These are phyloP conservation scores for Diplocarpon mali DNA, from an alignment of 2,329 filamentous ascomycete genomes.

Conservation along the genomic window DNA sequence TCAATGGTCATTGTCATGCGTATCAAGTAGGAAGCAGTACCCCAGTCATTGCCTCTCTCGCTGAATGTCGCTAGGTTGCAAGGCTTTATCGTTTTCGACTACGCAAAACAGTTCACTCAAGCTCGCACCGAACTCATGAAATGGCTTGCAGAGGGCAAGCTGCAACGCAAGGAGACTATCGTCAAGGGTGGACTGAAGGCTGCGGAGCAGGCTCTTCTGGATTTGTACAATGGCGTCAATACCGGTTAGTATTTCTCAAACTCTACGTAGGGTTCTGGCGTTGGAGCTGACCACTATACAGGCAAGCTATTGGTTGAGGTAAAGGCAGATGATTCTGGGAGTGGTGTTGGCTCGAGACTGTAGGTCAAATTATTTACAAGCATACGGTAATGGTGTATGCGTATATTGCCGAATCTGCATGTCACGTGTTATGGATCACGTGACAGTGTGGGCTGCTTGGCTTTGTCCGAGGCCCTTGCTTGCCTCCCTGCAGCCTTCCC, in stretches of 20 bases:
- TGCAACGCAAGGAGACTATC: slow-evolving; percentile 62
- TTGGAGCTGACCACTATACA: slow-evolving; percentile 1
- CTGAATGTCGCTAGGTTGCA: slow-evolving; percentile 37
- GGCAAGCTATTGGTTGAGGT: slow-evolving; percentile 46
- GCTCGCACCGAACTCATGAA: slow-evolving; percentile 50
- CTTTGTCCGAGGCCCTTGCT: too few relatives aligned
- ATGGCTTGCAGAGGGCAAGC: slow-evolving; percentile 62
- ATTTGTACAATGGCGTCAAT: slow-evolving; percentile 58
- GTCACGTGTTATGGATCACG: too few relatives aligned
- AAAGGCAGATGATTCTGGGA: slow-evolving; percentile 27
- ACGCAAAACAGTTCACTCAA: slow-evolving; percentile 40
- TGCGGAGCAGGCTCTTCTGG: slow-evolving; percentile 51
- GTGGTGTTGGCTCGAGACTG: slow-evolving; percentile 2
- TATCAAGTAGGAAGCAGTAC: slow-evolving; percentile 31
- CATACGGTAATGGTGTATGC: background rate
- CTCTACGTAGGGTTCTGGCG: background rate
- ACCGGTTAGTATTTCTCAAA: slow-evolving; percentile 38
- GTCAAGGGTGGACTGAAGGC: slow-evolving; percentile 55
- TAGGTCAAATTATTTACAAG: background rate
- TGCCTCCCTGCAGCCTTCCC: too few relatives aligned
- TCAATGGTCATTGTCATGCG: slow-evolving; percentile 41
- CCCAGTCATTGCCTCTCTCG: background rate
- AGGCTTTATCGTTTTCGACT: slow-evolving; percentile 68
- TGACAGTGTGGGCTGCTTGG: too few relatives aligned
- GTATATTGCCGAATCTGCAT: background rate